A percentile compares a stretch with the other conserved stretches of the same genome.
phyloP scores from a whole-genome alignment of 345 rosid genomes.

The Atalantia buxifolia region DNA sequence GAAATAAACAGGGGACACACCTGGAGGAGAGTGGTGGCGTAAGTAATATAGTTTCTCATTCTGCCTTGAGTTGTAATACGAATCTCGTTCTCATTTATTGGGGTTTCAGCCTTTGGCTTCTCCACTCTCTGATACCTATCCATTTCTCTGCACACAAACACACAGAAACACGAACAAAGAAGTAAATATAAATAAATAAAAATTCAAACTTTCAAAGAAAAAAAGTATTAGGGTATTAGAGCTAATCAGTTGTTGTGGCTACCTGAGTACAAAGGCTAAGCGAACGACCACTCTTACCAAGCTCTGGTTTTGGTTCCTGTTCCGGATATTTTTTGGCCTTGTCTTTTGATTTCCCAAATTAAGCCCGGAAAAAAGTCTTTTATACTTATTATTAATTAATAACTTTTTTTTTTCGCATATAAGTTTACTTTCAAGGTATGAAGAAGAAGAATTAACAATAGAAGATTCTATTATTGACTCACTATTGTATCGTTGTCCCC shows the following conservation, averaged over 20 bases:
- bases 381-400: no score
- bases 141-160: slow-evolving; percentile 33
- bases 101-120: slow-evolving; percentile 60
- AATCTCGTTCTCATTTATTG: slow-evolving; percentile 63
- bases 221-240: not conserved
- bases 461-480: not conserved
- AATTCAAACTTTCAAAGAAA: not conserved
- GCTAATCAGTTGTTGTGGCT: not conserved
- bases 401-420: no score
- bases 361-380: slow-evolving; percentile 1
- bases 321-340: not conserved
- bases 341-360: slow-evolving; percentile 2
- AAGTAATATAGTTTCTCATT: slow-evolving; percentile 66
- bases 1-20: slow-evolving; percentile 19
- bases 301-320: no score
- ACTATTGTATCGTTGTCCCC: no score
- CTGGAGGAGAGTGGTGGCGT: slow-evolving; percentile 75
- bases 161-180: not conserved
- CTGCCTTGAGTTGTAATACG: slow-evolving; percentile 52
- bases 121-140: slow-evolving; percentile 74
- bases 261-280: not conserved
- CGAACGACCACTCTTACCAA: no score
- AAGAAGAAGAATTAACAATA: not conserved
- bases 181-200: not conserved
- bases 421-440: no score